Evolutionary conservation across 2,329 filamentous ascomycete species (phyloP), one percentile per base, ranked within the genome.

Genomic region (Neofusicoccum umdonicola): DNA sequence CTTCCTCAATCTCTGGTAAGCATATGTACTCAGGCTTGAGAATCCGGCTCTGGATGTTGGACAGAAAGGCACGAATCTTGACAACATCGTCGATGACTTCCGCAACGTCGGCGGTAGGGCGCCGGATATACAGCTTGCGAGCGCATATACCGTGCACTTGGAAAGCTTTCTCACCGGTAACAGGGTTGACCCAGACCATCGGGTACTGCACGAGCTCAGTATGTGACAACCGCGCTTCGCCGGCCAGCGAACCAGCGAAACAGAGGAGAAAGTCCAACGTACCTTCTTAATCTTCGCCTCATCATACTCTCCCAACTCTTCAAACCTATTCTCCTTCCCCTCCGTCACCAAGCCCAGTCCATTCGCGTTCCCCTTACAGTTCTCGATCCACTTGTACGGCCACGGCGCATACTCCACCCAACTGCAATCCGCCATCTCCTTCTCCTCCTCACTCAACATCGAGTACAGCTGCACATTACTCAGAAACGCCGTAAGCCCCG

Each of bases 111-210:
- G 73, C 70, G 0, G 67, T 66, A 1, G 71, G 73, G 0, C 72
- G 73, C 15, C 78, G 76, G 11, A 81, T 27, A 65, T 79, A 80
- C 9, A 81, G 70, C 41, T 74, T 76, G 34, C 76, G 72, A 13
- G 73, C 78, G 58, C 72, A 76, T 27, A 80, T 78, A 11, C 76
- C 76, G 64, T 82, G 80, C 31, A 82, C 79, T 70, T 78, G 76
- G 68, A 82, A 78, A 5, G 79, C 78, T 56, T 77, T 78, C 64
- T 80, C 77, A 6, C 76, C 76, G 0, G 78, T 76, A 2, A 73
- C 71, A 0, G 81, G 80, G 63, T 81, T 82, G 9, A 79, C 72
- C 80, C 80, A 82, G 1, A 81, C 80, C 75, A 82, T 79, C 1
- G 81, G 80, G 68, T 82, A 81, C 63, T 62, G 12, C 22, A 48